Evolutionary conservation across 2,329 filamentous ascomycete species (phyloP).

Genomic region (Falciphora oryzae): DNA sequence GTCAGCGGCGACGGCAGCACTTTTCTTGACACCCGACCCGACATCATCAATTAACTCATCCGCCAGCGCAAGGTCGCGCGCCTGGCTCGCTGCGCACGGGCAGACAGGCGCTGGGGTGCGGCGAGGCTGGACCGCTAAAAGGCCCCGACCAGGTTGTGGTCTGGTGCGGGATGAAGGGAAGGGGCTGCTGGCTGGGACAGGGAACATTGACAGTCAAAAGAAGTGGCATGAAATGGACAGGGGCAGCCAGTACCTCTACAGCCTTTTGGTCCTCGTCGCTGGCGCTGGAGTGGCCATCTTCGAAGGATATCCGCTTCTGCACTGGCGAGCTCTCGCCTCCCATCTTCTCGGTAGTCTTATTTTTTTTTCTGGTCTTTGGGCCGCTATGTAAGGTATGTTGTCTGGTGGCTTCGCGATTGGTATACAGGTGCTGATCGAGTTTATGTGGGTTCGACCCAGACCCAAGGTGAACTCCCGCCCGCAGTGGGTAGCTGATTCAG

Average conservation of each 20-base stretch:
- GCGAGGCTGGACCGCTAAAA: background rate
- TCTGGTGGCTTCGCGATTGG: too few relatives aligned
- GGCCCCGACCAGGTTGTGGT: too few relatives aligned
- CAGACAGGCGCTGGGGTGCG: background rate
- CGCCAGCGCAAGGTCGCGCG: background rate
- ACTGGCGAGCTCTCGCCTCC: background rate
- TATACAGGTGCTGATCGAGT: too few relatives aligned
- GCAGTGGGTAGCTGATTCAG: background rate
- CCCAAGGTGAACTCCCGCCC: too few relatives aligned
- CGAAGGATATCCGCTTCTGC: conserved; percentile 14
- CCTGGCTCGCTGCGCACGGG: background rate
- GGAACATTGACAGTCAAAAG: too few relatives aligned
- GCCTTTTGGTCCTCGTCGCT: conserved; percentile 47
- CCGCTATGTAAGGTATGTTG: too few relatives aligned
- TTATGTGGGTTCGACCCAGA: background rate
- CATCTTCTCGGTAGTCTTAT: background rate
- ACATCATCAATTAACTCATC: background rate
- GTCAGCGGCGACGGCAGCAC: background rate
- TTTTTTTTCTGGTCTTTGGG: too few relatives aligned
- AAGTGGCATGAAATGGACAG: background rate
- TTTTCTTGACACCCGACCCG: background rate
- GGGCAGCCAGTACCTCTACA: conserved; percentile 39
- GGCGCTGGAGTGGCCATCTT: conserved; percentile 36
- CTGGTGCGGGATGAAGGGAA: background rate
- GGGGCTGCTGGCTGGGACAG: background rate